These are phyloP conservation scores for Akanthomyces uredinophilus DNA, from an alignment of 2,329 filamentous ascomycete genomes.

Conservation along the genomic window DNA sequence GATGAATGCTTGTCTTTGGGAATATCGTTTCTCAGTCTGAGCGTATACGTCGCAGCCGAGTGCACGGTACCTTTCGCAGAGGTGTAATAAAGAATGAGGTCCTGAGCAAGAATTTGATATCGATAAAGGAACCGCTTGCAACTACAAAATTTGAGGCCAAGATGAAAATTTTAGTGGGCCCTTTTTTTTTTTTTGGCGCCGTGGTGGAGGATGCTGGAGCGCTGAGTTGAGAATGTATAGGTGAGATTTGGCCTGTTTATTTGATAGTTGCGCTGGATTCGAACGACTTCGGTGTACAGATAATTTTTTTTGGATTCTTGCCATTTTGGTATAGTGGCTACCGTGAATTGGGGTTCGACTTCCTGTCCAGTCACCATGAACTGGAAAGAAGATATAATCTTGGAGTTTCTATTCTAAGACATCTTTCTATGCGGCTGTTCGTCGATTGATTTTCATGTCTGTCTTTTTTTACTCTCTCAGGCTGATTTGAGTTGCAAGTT, in stretches of 20 bases:
- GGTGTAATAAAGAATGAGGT: background rate
- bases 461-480: background rate
- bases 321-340: background rate
- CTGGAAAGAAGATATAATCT: background rate
- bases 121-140: slow-evolving; percentile 1
- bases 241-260: background rate
- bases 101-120: slow-evolving; percentile 7
- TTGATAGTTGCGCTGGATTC: background rate
- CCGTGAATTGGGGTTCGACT: background rate
- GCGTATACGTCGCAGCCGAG: background rate
- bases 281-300: background rate
- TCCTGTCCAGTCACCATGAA: background rate
- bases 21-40: background rate
- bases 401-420: no score
- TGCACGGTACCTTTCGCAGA: background rate
- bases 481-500: no score
- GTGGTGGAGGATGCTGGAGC: background rate
- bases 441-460: no score
- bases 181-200: background rate
- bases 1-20: background rate
- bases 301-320: background rate
- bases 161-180: slow-evolving; percentile 1
- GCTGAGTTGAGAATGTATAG: background rate
- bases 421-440: no score
- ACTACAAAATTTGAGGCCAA: slow-evolving; percentile 5